These are phyloP conservation scores for Lentinula lateritia DNA, from an alignment of 768 basidiomycete genomes.

Conservation along the genomic window DNA sequence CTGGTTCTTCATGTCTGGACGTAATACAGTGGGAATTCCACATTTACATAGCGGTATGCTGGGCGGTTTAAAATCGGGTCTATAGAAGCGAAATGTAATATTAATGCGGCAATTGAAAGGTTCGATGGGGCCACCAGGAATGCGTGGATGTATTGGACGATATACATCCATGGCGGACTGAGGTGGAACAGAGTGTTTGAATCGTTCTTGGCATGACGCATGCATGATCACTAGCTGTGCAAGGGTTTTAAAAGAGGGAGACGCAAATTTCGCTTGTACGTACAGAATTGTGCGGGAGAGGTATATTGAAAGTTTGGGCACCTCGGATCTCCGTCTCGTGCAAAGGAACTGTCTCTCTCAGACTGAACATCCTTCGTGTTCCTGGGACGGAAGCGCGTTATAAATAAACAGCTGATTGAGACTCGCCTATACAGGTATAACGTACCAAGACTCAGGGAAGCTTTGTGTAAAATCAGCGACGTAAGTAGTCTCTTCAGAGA, in stretches of 20 bases:
- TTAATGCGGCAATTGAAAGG: conserved; percentile 72
- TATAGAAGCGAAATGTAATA: conserved; percentile 82
- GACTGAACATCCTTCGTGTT: conserved; percentile 62
- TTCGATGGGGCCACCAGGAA: conserved; percentile 21
- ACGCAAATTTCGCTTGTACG: conserved; percentile 12
- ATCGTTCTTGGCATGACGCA: conserved; percentile 75
- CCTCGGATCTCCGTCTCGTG: conserved; percentile 50
- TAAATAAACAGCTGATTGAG: not conserved
- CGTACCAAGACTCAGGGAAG: conserved; percentile 75
- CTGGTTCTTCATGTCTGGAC: conserved; percentile 76
- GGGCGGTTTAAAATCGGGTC: conserved; percentile 70
- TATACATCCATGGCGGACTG: conserved; percentile 69
- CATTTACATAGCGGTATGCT: conserved; percentile 72
- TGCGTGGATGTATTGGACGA: conserved; percentile 47
- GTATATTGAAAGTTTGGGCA: conserved; percentile 73
- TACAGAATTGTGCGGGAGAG: conserved; percentile 76
- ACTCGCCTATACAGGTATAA: not conserved
- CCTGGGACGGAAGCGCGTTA: conserved; percentile 30
- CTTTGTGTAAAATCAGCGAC: conserved; percentile 18
- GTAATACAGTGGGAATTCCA: conserved; percentile 60
- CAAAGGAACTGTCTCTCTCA: conserved; percentile 71
- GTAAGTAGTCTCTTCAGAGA: not conserved
- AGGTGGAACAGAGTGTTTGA: conserved; percentile 76
- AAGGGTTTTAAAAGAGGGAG: conserved; percentile 1
- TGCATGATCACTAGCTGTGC: conserved; percentile 81